Evolutionary conservation across 2,329 filamentous ascomycete genomes (phyloP).

Genomic region (Helotiales sp.): DNA sequence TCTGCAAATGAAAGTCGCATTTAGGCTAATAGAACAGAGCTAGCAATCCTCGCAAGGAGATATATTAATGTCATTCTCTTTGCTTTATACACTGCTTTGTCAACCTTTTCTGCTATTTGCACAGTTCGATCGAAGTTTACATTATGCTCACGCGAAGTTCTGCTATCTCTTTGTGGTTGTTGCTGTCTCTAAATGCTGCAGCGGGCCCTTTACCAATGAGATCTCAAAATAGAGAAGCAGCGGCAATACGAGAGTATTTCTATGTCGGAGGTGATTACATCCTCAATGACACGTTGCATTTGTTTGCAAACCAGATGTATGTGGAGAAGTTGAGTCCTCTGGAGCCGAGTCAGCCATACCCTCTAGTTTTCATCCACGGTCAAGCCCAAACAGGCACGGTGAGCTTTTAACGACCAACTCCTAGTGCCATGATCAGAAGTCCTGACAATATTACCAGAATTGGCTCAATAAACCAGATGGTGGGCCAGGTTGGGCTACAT

Average conservation of each 20-base stretch:
- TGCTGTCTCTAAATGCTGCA: not conserved
- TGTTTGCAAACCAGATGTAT: constrained; percentile 48
- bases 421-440: not conserved
- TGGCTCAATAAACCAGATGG: constrained; percentile 50
- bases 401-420: not conserved
- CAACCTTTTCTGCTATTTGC: not conserved
- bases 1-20: too few relatives aligned
- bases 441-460: constrained; percentile 31
- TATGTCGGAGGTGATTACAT: constrained; percentile 29
- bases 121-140: not conserved
- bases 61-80: not conserved
- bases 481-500: constrained; percentile 46
- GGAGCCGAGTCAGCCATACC: constrained; percentile 16
- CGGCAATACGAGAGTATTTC: constrained; percentile 12
- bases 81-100: not conserved
- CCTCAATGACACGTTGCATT: not conserved
- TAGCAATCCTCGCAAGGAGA: not conserved
- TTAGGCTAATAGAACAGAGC: too few relatives aligned
- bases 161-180: not conserved
- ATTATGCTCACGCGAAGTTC: not conserved
- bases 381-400: constrained; percentile 28
- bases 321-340: constrained; percentile 47
- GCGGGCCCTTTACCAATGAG: not conserved
- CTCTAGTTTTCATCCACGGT: constrained; percentile 29
- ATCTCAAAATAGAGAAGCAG: not conserved